Base-by-base conservation (phyloP, 2,329 filamentous ascomycete genomes). In the Ophiosphaerella narmari region DNA sequence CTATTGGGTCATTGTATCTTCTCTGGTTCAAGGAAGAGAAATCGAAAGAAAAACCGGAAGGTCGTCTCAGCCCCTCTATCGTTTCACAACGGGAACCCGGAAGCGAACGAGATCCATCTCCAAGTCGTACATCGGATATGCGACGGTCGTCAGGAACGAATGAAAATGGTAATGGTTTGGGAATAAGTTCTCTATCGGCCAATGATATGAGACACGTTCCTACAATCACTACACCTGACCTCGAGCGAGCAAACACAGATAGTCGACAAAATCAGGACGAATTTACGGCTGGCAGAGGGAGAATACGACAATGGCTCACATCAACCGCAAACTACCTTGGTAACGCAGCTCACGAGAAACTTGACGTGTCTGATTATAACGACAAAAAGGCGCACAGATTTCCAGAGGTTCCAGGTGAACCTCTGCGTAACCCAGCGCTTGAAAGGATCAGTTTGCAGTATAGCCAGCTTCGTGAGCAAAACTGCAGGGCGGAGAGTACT, bases 1-100 rank as follows among this genome's bases (percentile, higher is more conserved):
- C 80, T 1, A 43, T 86, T 0, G 84, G 85, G 0, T 87, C 85
- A 0, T 59, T 87, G 0, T 86, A 84, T 45, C 62, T 86, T 11
- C 49, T 67, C 6, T 67, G 82, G 4, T 59, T 84, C 45, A 48
- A 42, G 0, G 76, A 76, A 46, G 68, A 68, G 8, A 59, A 59
- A 11, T 55, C 57, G 13, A 43, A 49, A 33, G 60, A 59, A 33
- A 57, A 55, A 35, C 26, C 11, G 8, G 11, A 12, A 7, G 8
- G 21, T n/a, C 47, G 48, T 29, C 36, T 47, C 39, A 32, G 37
- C 43, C 45, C 39, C 23, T 47, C 48, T 16, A 24, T 31, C 3
- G 42, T 46, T 37, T 45, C 34, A 2, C 41, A 57, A 21, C 56
- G 63, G 21, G 68, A 64, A 44, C 64, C 63, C 35, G 71, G 62